phyloP scores from a whole-genome alignment of 2,329 filamentous ascomycete genomes.

The Nemania abortiva region DNA sequence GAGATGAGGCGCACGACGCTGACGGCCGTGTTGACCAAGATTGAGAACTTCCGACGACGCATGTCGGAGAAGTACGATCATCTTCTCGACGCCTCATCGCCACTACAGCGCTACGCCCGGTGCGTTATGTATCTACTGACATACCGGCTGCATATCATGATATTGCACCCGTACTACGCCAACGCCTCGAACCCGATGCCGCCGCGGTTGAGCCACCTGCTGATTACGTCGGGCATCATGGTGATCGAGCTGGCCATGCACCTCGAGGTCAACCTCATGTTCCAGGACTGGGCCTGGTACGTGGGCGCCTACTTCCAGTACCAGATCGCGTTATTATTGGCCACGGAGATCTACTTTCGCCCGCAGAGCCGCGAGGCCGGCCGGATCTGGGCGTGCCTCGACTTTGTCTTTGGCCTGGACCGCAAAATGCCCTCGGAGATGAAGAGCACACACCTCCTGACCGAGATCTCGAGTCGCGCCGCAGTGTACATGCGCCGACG shows the following conservation, averaged over 20 bases:
- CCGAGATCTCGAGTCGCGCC: slow-evolving; percentile 71
- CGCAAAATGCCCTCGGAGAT: slow-evolving; percentile 62
- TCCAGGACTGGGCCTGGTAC: slow-evolving; percentile 77
- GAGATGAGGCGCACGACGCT: slow-evolving; percentile 72
- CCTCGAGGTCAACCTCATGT: slow-evolving; percentile 58
- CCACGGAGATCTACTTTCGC: slow-evolving; percentile 73
- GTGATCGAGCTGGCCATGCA: slow-evolving; percentile 63
- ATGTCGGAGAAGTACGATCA: slow-evolving; percentile 75
- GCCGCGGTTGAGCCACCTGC: slow-evolving; percentile 71
- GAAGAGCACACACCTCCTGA: slow-evolving; percentile 71
- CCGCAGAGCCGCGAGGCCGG: slow-evolving; percentile 69
- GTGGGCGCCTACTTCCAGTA: slow-evolving; percentile 78
- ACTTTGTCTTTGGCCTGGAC: slow-evolving; percentile 77
- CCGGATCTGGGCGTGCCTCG: slow-evolving; percentile 77
- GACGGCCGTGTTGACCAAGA: slow-evolving; percentile 73
- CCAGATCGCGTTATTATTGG: slow-evolving; percentile 75
- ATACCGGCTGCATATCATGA: slow-evolving; percentile 73
- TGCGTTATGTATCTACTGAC: slow-evolving; percentile 74
- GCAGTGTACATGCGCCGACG: slow-evolving; percentile 70
- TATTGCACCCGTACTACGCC: slow-evolving; percentile 75
- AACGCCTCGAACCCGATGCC: slow-evolving; percentile 64
- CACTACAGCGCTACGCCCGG: slow-evolving; percentile 72
- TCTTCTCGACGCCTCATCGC: slow-evolving; percentile 69
- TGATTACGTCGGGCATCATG: slow-evolving; percentile 70
- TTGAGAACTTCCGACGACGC: slow-evolving; percentile 74